Evolutionary conservation across 1,284 basidiomycete species (phyloP), one percentile per base, ranked within the genome.

Genomic region (Marasmius fiardii): DNA sequence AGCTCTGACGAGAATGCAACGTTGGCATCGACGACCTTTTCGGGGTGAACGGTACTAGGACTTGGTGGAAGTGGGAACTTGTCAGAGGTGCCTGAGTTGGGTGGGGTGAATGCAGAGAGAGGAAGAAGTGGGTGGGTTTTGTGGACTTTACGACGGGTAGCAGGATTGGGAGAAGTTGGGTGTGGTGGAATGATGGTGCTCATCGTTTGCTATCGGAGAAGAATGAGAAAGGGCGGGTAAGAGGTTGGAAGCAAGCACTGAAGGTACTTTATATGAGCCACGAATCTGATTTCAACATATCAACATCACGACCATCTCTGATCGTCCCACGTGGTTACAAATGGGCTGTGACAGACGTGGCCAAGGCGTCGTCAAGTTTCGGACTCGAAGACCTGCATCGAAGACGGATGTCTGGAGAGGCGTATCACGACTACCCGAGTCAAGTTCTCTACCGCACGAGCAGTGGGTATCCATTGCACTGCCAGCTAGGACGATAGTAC

Each of bases 81-180:
- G 51, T 90, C 88, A 26, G 78, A 78, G 0, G 82, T 79, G 55
- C 82, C 82, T 3, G 83, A 76, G 69, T 79, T 86, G 28, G 87
- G 85, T 0, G 86, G 81, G 23, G 76, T 81, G 65, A 92, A 92
- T 0, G 83, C 88, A 12, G 87, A 89, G 33, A 83, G 67, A 0
- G 88, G 88, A 16, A 92, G 80, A 44, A 75, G 79, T 8, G 89
- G 89, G 6, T 83, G 80, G 8, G 78, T 70, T 65, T 83, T 88
- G 33, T 76, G 76, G 23, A 78, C 81, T 66, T 81, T 88, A 63
- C 85, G 82, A 61, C 83, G 80, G 4, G 66, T 66, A 34, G 71
- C 72, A 51, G 77, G 70, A 51, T 75, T 72, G 18, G 79, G 77
- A 21, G 77, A 67, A 53, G 68, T 57, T 64, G 75, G 58, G 16